Evolutionary conservation across 495 filamentous ascomycete species (phyloP).

Genomic region (Niebla homalea): DNA sequence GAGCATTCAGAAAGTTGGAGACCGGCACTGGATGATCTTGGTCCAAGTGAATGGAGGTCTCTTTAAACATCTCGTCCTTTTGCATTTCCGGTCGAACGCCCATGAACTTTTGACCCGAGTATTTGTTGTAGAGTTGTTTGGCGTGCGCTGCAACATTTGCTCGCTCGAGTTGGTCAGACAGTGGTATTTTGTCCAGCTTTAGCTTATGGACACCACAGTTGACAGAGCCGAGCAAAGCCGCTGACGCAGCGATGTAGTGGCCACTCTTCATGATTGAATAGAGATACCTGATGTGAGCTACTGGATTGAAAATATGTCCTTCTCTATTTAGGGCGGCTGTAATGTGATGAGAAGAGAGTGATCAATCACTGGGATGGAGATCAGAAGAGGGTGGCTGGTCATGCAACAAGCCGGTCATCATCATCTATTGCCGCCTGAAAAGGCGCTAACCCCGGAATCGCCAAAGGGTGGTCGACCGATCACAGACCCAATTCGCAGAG

Average conservation of each 20-base stretch:
- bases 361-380: neutral
- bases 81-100: constrained; percentile 60
- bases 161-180: constrained; percentile 72
- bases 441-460: neutral
- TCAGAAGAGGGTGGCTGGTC: constrained; percentile 10
- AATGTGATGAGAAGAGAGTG: neutral
- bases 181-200: constrained; percentile 92
- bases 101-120: constrained; percentile 69
- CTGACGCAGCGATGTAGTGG: constrained; percentile 53
- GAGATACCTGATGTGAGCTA: neutral
- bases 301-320: neutral
- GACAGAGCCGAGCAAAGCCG: constrained; percentile 69
- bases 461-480: too few relatives aligned
- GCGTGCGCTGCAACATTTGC: constrained; percentile 73
- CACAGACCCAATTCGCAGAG: too few relatives aligned
- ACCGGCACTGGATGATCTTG: constrained; percentile 74
- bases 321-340: neutral
- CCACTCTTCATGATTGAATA: constrained; percentile 59
- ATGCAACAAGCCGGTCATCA: neutral
- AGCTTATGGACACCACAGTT: constrained; percentile 80
- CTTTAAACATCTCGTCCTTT: constrained; percentile 63
- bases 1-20: constrained; percentile 96
- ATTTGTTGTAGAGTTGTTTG: constrained; percentile 55
- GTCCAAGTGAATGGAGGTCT: constrained; percentile 49
- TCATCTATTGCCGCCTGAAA: neutral